These are phyloP conservation scores for Fusarium brachygibbosum DNA, from an alignment of 2,329 filamentous ascomycete species.

Conservation along the genomic window DNA sequence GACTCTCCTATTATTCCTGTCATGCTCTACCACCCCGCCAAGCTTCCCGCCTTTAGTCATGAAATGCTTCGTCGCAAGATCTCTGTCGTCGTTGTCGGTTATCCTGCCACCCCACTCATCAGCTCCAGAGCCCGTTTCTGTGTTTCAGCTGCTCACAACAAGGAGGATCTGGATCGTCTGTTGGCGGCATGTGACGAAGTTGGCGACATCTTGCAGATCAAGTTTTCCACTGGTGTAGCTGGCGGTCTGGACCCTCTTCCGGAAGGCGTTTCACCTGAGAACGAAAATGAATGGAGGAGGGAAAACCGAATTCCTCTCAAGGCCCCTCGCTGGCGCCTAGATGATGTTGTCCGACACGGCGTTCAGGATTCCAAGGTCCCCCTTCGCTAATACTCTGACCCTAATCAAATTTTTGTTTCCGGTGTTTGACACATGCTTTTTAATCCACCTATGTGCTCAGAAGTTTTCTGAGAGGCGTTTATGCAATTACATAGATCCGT, in stretches of 20 bases:
- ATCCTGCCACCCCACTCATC: constrained; percentile 95
- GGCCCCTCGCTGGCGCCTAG: constrained; percentile 85
- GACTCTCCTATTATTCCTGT: constrained; percentile 97
- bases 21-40: constrained; percentile 96
- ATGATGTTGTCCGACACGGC: constrained; percentile 82
- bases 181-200: constrained; percentile 92
- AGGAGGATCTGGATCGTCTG: constrained; percentile 94
- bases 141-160: constrained; percentile 95
- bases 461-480: constrained; percentile 40
- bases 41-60: constrained; percentile 98
- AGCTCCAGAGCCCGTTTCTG: constrained; percentile 96
- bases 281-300: constrained; percentile 76
- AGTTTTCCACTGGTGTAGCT: constrained; percentile 96
- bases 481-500: constrained; percentile 45
- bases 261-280: constrained; percentile 77
- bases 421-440: constrained; percentile 46
- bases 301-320: constrained; percentile 75
- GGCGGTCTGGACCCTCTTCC: constrained; percentile 85
- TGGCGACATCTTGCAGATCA: constrained; percentile 91
- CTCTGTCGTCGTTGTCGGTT: constrained; percentile 95
- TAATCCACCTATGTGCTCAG: constrained; percentile 29
- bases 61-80: constrained; percentile 99
- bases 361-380: constrained; percentile 81
- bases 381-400: constrained; percentile 67
- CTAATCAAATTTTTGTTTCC: constrained; percentile 41